Evolutionary conservation across 306 rosid genomes (phyloP).

Genomic region (Malus asiatica): DNA sequence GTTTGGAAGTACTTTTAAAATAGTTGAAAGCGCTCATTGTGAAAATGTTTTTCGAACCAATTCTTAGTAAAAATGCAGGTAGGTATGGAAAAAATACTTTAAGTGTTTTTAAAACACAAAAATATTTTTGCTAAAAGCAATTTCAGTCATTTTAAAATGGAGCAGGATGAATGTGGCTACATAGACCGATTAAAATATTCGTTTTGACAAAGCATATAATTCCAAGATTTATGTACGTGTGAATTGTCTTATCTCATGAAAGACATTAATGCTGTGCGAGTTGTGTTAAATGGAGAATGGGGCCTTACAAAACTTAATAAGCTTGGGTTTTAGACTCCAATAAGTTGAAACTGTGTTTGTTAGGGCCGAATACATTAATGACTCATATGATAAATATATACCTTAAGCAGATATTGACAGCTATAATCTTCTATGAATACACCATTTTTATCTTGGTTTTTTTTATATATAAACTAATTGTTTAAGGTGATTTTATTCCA

Average conservation of each 20-base stretch:
- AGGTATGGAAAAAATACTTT: no score
- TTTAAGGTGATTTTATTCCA: neutral
- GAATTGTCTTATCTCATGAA: neutral
- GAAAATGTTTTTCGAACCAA: no score
- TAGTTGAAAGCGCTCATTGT: no score
- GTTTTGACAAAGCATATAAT: neutral
- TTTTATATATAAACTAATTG: neutral
- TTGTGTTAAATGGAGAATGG: neutral
- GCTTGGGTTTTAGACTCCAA: neutral
- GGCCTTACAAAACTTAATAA: neutral
- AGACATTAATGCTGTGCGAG: neutral
- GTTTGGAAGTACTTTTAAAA: no score
- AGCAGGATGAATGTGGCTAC: no score
- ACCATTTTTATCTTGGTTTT: neutral
- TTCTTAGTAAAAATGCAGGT: no score
- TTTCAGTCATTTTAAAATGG: no score
- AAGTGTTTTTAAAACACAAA: no score
- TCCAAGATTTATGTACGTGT: neutral
- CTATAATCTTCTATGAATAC: neutral
- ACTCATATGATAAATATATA: neutral
- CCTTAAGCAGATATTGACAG: neutral
- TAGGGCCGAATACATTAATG: neutral
- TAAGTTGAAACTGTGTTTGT: neutral
- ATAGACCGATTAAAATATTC: neutral
- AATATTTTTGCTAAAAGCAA: rapidly evolving